Conservation (phyloP, 202 grass and related monocot genomes). For the Brachypodium distachyon region DNA sequence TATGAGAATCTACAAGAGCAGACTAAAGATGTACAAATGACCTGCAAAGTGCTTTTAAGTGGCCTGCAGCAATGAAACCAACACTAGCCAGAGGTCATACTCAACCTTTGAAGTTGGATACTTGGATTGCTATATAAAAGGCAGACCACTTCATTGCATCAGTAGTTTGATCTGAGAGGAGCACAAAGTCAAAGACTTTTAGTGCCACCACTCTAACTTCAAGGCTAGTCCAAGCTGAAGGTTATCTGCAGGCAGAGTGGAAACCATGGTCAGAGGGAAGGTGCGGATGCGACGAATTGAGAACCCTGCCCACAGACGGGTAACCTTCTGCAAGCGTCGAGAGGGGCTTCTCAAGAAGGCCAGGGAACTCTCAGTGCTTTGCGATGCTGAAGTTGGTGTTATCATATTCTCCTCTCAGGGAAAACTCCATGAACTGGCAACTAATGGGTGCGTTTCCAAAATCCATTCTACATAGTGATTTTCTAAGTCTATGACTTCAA, state of each 20-base stretch:
- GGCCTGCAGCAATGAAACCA: neutral
- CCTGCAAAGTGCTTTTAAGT: constrained; percentile 22
- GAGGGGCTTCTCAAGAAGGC: constrained; percentile 74
- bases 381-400: constrained; percentile 56
- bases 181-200: constrained; percentile 9
- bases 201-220: constrained; percentile 37
- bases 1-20: constrained; percentile 20
- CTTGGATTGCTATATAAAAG: constrained; percentile 26
- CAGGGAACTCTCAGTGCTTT: constrained; percentile 72
- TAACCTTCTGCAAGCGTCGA: constrained; percentile 70
- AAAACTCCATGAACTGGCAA: constrained; percentile 70
- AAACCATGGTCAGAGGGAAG: constrained; percentile 65
- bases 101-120: constrained; percentile 18
- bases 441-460: constrained; percentile 52
- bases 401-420: constrained; percentile 65
- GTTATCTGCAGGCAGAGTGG: constrained; percentile 27
- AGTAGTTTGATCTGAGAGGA: constrained; percentile 13
- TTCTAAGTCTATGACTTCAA: neutral
- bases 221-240: constrained; percentile 53
- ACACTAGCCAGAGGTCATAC: neutral
- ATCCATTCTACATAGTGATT: constrained; percentile 1
- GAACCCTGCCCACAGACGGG: constrained; percentile 61
- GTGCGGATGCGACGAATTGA: constrained; percentile 64
- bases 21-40: constrained; percentile 29
- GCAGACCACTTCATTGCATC: neutral